These are phyloP conservation scores for Toxoplasma gondii DNA, from an alignment of 169 alveolate genomes.

Conservation along the genomic window DNA sequence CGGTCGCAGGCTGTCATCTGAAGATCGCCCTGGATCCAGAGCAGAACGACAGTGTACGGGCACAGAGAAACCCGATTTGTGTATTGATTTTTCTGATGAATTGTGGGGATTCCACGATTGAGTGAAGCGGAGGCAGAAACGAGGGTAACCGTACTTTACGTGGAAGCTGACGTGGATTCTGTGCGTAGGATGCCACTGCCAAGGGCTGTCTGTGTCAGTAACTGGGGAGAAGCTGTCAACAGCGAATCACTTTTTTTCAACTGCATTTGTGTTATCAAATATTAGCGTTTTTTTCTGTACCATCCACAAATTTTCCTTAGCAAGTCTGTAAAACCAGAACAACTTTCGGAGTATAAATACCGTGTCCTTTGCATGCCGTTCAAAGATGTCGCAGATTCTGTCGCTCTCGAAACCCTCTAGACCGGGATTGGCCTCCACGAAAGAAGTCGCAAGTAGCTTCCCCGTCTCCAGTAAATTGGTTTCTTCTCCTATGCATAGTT, in stretches of 20 bases:
- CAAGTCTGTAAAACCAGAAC: not conserved
- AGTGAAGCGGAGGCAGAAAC: too few species aligned
- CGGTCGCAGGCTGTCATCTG: too few species aligned
- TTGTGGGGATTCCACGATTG: too few species aligned
- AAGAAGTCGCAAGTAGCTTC: not conserved
- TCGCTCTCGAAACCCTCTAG: not conserved
- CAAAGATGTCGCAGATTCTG: not conserved
- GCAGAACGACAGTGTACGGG: too few species aligned
- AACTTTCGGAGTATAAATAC: not conserved
- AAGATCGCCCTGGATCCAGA: too few species aligned
- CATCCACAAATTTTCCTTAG: too few species aligned
- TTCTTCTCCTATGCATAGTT: not conserved
- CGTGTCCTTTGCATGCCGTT: not conserved
- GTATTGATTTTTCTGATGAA: too few species aligned
- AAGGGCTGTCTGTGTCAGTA: not conserved
- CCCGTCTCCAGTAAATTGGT: not conserved
- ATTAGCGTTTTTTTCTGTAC: not conserved
- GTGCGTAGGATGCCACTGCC: not conserved
- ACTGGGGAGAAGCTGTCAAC: not conserved
- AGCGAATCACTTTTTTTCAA: not conserved
- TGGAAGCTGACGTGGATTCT: too few species aligned
- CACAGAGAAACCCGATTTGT: too few species aligned
- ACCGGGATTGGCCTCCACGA: not conserved
- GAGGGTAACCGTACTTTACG: too few species aligned
- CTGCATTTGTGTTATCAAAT: not conserved